These are phyloP conservation scores for Arthrobotrys pseudoclavata DNA, from an alignment of 2,329 filamentous ascomycete genomes.

Conservation along the genomic window DNA sequence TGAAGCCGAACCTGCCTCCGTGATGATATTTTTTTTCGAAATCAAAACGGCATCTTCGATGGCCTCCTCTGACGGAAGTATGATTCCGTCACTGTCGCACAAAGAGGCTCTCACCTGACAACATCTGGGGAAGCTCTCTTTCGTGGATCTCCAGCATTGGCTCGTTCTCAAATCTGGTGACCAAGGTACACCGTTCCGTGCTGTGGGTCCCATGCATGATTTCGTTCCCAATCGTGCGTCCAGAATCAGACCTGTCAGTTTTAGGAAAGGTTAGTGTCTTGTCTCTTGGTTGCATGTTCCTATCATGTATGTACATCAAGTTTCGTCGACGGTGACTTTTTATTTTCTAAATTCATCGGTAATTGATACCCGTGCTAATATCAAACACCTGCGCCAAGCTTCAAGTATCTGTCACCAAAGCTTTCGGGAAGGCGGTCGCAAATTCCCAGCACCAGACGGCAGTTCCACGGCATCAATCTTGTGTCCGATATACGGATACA, in stretches of 20 bases:
- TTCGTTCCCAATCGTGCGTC: slow-evolving; percentile 49
- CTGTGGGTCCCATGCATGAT: slow-evolving; percentile 55
- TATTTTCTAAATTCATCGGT: slow-evolving; percentile 15
- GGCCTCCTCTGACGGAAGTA: slow-evolving; percentile 19
- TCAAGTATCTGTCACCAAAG: background rate
- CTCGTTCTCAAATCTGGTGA: slow-evolving; percentile 54
- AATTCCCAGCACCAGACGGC: slow-evolving; percentile 17
- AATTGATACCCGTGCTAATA: slow-evolving; percentile 24
- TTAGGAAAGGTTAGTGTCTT: slow-evolving; percentile 55
- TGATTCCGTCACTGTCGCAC: slow-evolving; percentile 45
- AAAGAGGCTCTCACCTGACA: slow-evolving; percentile 51
- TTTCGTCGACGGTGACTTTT: slow-evolving; percentile 54
- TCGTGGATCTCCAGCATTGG: slow-evolving; percentile 60
- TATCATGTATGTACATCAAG: slow-evolving; percentile 41
- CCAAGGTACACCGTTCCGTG: slow-evolving; percentile 50
- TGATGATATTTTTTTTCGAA: slow-evolving; percentile 15
- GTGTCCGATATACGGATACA: slow-evolving; percentile 1
- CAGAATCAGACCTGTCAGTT: slow-evolving; percentile 47
- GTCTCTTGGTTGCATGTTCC: slow-evolving; percentile 39
- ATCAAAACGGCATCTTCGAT: background rate
- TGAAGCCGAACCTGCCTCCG: slow-evolving; percentile 28
- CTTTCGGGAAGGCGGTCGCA: slow-evolving; percentile 37
- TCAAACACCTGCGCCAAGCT: slow-evolving; percentile 35
- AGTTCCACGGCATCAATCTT: slow-evolving; percentile 43
- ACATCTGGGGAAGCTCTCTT: slow-evolving; percentile 17